Evolutionary conservation across 2,329 filamentous ascomycete species (phyloP), one percentile per base, ranked within the genome.

Genomic region (Westerdykella aurantiaca): DNA sequence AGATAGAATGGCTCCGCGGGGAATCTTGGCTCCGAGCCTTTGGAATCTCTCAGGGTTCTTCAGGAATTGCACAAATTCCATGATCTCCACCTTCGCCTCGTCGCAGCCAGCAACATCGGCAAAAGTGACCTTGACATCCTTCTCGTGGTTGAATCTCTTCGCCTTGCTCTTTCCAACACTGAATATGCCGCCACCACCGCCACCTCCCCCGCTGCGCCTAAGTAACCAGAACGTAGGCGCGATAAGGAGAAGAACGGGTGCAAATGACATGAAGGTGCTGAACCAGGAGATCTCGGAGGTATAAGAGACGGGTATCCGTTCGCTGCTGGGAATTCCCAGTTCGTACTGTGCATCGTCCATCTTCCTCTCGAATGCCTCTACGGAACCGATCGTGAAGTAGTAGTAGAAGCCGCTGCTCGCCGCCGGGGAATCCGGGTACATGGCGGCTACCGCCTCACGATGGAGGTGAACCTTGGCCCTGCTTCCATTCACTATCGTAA

Each of bases 11-110:
- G 93, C 93, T 61, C 93, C 93, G 51, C 93, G 88, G 31, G 93
- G 93, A 42, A 98, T 98, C 76, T 98, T 98, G 50, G 93, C 93
- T 58, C 93, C 93, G 14, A 98, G 81, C 68, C 86, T 87, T 72
- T 95, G 84, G 71, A 95, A 98, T 52, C 86, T 83, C 58, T 88
- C 86, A 0, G 93, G 93, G 60, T 93, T 86, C 74, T 96, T 91
- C 50, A 98, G 72, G 76, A 98, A 98, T 65, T 86, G 90, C 55
- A 98, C 93, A 60, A 98, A 98, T 69, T 98, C 93, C 89, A 97
- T 96, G 56, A 98, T 98, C 70, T 98, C 93, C 44, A 83, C 76
- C 77, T 98, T 98, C 45, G 93, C 93, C 71, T 98, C 93, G 66
- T 98, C 93, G 83, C 97, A 91, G 55, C 93, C 93, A 34, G 93